phyloP scores from a whole-genome alignment of 306 rosid species.

The Lathyrus aphaca region DNA sequence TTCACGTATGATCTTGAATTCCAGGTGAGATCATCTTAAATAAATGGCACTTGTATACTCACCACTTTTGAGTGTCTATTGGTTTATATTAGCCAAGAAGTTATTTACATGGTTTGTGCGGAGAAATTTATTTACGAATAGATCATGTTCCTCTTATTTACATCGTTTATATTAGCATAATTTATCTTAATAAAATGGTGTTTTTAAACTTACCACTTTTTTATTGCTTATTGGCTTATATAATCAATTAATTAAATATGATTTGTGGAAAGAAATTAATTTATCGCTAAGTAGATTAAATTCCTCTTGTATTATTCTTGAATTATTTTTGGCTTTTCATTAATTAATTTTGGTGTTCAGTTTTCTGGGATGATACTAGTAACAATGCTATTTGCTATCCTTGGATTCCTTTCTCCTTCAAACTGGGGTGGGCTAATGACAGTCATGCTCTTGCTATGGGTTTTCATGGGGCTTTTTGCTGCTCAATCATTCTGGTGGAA shows the following conservation, averaged over 20 bases:
- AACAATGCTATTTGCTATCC: constrained; percentile 90
- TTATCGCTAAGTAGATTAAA: constrained; percentile 5
- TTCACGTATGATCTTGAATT: constrained; percentile 93
- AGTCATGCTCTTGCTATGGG: constrained; percentile 94
- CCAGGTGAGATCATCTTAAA: constrained; percentile 61
- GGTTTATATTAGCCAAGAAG: not conserved
- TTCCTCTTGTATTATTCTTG: constrained; percentile 7
- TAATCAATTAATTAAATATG: constrained; percentile 20
- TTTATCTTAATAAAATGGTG: constrained; percentile 17
- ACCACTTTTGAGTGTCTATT: not conserved
- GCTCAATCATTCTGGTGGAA: constrained; percentile 37
- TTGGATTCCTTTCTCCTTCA: constrained; percentile 96
- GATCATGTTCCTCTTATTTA: constrained; percentile 13
- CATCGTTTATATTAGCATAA: too few relatives aligned
- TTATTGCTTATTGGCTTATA: not conserved
- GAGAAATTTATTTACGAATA: constrained; percentile 8
- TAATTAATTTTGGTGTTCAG: constrained; percentile 64
- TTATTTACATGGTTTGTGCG: constrained; percentile 11
- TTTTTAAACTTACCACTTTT: not conserved
- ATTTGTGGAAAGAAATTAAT: constrained; percentile 7
- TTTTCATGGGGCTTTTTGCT: constrained; percentile 97
- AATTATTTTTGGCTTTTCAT: not conserved
- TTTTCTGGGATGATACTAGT: constrained; percentile 89
- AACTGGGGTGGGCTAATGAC: constrained; percentile 99
- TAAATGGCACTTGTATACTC: not conserved